Conservation (phyloP, 169 alveolate genomes). For the Cytauxzoon felis region DNA sequence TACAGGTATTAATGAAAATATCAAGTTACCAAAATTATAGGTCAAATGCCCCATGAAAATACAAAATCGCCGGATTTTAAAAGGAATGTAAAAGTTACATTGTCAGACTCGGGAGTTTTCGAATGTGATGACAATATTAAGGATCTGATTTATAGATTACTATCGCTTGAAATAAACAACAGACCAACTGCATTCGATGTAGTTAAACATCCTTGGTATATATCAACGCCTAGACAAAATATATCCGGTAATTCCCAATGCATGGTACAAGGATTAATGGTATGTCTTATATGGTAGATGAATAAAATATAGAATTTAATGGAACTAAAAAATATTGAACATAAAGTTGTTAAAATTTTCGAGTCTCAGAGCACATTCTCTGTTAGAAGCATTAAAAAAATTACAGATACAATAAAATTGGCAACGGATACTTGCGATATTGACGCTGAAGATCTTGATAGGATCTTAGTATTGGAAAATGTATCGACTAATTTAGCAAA, state of each 20-base stretch:
- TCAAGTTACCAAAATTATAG: too few relatives aligned
- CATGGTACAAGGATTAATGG: conserved; percentile 11
- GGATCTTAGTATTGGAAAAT: conserved; percentile 28
- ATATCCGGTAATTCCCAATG: conserved; percentile 2
- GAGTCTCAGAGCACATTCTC: conserved; percentile 24
- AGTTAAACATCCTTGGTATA: conserved; percentile 52
- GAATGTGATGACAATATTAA: conserved; percentile 21
- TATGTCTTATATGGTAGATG: background rate
- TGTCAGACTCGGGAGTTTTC: conserved; percentile 13
- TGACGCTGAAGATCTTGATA: conserved; percentile 5
- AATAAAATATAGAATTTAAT: conserved; percentile 6
- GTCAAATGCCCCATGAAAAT: conserved; percentile 20
- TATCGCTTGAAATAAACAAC: conserved; percentile 16
- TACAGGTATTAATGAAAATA: conserved; percentile 17
- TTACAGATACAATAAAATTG: conserved; percentile 23
- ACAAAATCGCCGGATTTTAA: background rate
- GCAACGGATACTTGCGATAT: conserved; percentile 2
- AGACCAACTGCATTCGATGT: conserved; percentile 52
- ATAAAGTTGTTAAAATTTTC: conserved; percentile 22
- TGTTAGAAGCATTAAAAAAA: conserved; percentile 20
- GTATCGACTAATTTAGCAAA: conserved; percentile 4
- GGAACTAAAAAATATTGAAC: conserved; percentile 8
- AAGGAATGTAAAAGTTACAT: background rate
- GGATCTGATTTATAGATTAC: conserved; percentile 29
- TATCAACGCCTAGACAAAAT: background rate